phyloP scores from a whole-genome alignment of 2,329 filamentous ascomycete species.

The Ophiocordyceps camponoti-floridani region DNA sequence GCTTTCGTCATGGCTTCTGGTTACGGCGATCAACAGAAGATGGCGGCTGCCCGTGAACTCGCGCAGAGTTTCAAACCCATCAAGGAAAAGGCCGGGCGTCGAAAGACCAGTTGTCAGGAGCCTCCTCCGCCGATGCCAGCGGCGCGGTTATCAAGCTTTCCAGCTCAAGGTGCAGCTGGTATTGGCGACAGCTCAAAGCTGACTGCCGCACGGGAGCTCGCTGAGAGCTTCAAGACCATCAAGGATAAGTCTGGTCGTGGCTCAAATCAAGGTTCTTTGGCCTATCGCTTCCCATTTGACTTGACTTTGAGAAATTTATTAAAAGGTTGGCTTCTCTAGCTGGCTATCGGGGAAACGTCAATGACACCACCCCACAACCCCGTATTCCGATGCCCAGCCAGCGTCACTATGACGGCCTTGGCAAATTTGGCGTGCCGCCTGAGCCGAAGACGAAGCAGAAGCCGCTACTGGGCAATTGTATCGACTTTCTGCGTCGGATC shows the following conservation, averaged over 20 bases:
- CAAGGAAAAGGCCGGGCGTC: not conserved
- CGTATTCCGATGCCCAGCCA: conserved; percentile 4
- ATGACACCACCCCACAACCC: too few relatives aligned
- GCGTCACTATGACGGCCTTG: conserved; percentile 4
- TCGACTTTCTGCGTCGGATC: conserved; percentile 8
- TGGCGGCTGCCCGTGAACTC: conserved; percentile 11
- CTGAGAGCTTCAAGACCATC: not conserved
- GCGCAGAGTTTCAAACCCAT: conserved; percentile 8
- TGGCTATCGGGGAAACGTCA: not conserved
- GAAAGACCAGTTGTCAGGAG: too few relatives aligned
- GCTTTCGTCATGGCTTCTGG: conserved; percentile 4
- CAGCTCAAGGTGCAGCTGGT: too few relatives aligned
- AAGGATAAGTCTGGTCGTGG: too few relatives aligned
- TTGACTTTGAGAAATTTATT: too few relatives aligned
- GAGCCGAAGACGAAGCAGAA: not conserved
- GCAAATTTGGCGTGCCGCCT: not conserved
- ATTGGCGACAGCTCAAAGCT: not conserved
- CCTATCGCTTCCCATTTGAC: too few relatives aligned
- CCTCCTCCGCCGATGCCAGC: too few relatives aligned
- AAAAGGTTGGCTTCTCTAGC: not conserved
- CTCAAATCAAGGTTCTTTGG: not conserved
- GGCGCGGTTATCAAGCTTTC: too few relatives aligned
- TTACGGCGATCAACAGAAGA: conserved; percentile 8
- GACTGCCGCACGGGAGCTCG: not conserved
- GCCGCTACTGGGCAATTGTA: conserved; percentile 6